Percentiles rank a stretch among this genome's conserved stretches.
Conservation (phyloP, 257 asterid genomes). For the Forsythia suspensa region DNA sequence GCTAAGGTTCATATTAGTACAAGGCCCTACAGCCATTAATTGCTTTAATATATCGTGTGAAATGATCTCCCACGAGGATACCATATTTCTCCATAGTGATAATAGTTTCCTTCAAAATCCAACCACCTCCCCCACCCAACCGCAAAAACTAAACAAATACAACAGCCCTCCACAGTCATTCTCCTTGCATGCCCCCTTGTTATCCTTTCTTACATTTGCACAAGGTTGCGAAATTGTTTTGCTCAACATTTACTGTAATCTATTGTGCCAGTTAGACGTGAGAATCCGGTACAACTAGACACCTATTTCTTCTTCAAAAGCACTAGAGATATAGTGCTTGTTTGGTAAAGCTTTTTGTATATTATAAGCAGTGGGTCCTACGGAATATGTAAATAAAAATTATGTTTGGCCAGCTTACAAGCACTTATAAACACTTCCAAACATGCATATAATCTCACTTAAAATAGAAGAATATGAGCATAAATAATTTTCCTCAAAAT, state of each 20-base stretch:
- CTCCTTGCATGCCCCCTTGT: neutral
- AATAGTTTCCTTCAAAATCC: neutral
- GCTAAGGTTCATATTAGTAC: neutral
- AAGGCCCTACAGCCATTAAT: neutral
- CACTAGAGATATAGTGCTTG: neutral
- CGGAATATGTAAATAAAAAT: no score
- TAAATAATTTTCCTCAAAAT: neutral
- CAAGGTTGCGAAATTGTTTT: neutral
- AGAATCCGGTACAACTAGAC: neutral
- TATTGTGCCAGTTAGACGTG: neutral
- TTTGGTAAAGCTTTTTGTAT: no score
- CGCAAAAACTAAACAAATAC: neutral
- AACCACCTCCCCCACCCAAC: neutral
- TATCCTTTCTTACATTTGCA: neutral
- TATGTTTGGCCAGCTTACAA: no score
- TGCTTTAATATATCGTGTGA: neutral
- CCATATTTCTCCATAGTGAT: neutral
- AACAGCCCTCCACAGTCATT: constrained; percentile 8
- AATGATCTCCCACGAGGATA: neutral
- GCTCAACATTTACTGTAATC: neutral
- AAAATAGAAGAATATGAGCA: neutral
- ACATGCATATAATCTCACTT: neutral
- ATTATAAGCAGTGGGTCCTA: no score
- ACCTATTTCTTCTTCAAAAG: neutral
- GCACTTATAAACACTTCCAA: no score